A percentile compares a stretch with the other conserved stretches of the same genome.
These are phyloP conservation scores for Cucurbita maxima DNA, from an alignment of 306 rosid genomes.

Conservation along the genomic window DNA sequence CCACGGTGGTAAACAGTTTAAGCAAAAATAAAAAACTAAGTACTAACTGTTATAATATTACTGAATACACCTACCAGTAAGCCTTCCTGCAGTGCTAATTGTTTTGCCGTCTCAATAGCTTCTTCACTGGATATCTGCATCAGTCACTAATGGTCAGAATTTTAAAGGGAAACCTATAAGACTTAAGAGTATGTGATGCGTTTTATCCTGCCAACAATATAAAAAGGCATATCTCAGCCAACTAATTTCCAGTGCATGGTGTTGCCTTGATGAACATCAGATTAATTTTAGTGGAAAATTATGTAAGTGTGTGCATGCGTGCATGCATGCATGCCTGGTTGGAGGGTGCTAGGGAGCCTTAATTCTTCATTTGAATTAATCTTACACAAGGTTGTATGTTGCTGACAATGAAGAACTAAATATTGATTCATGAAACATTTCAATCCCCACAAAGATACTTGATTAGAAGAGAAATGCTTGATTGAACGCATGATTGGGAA, in stretches of 20 bases:
- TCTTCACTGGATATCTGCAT: constrained; percentile 84
- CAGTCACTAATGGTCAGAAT: constrained; percentile 12
- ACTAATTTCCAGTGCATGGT: not conserved
- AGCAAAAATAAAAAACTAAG: too few species aligned
- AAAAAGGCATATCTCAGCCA: not conserved
- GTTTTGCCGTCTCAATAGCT: constrained; percentile 83
- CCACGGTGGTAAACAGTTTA: not conserved
- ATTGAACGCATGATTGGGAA: not conserved
- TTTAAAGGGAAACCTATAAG: not conserved
- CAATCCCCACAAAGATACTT: not conserved
- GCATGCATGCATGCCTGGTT: too few species aligned
- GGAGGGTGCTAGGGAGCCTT: not conserved
- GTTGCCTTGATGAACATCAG: not conserved
- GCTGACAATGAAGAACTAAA: too few species aligned
- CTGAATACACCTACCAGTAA: constrained; percentile 49
- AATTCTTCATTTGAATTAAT: not conserved
- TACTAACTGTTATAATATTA: not conserved
- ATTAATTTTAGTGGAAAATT: not conserved
- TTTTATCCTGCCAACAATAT: not conserved
- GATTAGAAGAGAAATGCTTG: not conserved
- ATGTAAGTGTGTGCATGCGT: too few species aligned
- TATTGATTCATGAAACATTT: not conserved
- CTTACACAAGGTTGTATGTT: not conserved
- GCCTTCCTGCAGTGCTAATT: constrained; percentile 97
- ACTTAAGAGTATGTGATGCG: not conserved